Evolutionary conservation across 2,329 filamentous ascomycete species (phyloP).

Genomic region (Alternaria triticina): DNA sequence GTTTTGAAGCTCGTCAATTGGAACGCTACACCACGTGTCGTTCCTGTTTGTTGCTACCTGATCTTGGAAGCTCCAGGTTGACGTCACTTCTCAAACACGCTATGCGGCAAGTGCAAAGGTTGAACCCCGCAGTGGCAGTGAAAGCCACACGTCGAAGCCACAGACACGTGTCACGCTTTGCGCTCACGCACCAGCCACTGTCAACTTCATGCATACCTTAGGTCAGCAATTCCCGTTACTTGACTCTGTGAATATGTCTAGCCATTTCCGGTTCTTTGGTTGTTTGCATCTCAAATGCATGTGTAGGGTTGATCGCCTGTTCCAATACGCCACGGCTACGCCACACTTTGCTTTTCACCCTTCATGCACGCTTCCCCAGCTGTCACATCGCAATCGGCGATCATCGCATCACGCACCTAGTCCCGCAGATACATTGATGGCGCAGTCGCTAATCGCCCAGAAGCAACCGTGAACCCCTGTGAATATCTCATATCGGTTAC

Average conservation of each 20-base stretch:
- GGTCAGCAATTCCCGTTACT: constrained; percentile 2
- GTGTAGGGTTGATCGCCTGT: background rate
- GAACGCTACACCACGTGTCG: background rate
- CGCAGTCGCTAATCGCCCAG: background rate
- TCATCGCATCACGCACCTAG: background rate
- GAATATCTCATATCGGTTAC: background rate
- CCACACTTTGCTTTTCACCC: background rate
- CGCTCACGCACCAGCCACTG: background rate
- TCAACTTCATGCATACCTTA: background rate
- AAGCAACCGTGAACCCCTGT: background rate
- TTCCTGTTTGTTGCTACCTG: constrained; percentile 3
- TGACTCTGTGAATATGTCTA: background rate
- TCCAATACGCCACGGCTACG: background rate
- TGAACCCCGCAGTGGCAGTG: constrained; percentile 4
- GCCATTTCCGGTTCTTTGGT: background rate
- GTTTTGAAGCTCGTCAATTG: background rate
- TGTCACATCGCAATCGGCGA: background rate
- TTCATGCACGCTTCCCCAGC: background rate
- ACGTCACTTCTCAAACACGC: constrained; percentile 1
- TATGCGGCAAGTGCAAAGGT: background rate
- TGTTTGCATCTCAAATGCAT: constrained; percentile 19
- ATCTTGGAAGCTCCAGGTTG: constrained; percentile 1
- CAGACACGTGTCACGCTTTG: constrained; percentile 1
- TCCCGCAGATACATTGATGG: background rate
- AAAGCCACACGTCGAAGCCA: constrained; percentile 1